Evolutionary conservation across 1,284 basidiomycete species (phyloP).

Genomic region (Ceratobasidium sp.): DNA sequence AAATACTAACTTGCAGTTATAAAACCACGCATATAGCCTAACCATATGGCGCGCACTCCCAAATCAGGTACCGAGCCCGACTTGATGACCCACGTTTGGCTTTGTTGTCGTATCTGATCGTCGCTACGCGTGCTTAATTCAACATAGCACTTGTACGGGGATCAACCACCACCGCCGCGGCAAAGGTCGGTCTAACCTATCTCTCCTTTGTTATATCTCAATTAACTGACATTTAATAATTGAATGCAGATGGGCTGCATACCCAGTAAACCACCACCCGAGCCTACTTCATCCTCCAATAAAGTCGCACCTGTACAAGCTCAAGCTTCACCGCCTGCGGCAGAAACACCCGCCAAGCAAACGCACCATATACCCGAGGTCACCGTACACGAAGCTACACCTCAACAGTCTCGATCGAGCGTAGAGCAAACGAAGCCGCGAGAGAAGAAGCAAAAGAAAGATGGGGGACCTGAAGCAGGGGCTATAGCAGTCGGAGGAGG

Average conservation of each 20-base stretch:
- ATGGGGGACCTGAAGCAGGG: neutral
- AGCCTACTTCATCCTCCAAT: neutral
- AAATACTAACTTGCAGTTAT: too few relatives aligned
- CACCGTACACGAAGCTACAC: constrained; percentile 36
- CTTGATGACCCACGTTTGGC: constrained; percentile 25
- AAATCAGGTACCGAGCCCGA: neutral
- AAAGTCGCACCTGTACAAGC: neutral
- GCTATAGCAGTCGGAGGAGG: constrained; percentile 4
- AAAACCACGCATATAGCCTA: neutral
- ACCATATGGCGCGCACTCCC: neutral
- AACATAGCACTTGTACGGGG: constrained; percentile 2
- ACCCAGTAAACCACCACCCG: constrained; percentile 40
- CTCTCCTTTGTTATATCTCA: neutral
- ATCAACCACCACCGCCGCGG: constrained; percentile 15
- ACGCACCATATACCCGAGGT: constrained; percentile 33
- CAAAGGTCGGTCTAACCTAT: constrained; percentile 5
- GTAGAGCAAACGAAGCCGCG: neutral
- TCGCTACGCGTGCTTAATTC: neutral
- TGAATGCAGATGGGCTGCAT: constrained; percentile 38
- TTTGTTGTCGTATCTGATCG: constrained; percentile 21
- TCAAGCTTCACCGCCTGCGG: neutral
- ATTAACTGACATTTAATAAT: neutral
- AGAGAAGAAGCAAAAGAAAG: constrained; percentile 23
- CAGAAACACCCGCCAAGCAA: neutral
- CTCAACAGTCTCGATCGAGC: constrained; percentile 29